Base-by-base conservation (phyloP, 1,284 basidiomycete species). In the Ustilago curta region DNA sequence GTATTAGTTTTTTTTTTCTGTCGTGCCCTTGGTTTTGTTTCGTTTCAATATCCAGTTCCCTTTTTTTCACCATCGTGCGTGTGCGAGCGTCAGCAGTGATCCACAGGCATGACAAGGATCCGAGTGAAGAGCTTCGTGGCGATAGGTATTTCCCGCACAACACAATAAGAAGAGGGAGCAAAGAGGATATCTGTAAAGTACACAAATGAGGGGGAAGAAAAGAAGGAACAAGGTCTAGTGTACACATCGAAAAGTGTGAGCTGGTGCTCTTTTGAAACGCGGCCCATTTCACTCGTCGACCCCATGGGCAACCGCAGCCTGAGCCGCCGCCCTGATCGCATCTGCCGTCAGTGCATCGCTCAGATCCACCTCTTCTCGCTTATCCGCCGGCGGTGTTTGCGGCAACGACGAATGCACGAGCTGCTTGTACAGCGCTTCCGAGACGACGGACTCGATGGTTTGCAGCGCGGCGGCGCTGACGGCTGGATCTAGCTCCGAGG, bases 231-330 rank as follows among this genome's bases (percentile, higher is more conserved):
- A 37, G 14, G 35, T 37, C 35, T 45, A 45, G 43, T 45, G 43
- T 45, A 45, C 43, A 45, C 4, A 44, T 25, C 21, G 21, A 21
- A 23, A 23, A 23, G 16, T 5, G 14, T 23, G 25, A 45, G 23
- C 43, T 27, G 23, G 23, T 25, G 23, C 43, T 45, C 23, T 25
- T 45, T 45, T 21, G 12, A 8, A 8, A n/a, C 31, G n/a, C 35
- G 19, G 25, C 19, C 19, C 31, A 21, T 44, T 12, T 55, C 69
- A 37, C 6, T 42, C 47, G 14, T 29, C 53, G 1, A 65, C 59
- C 12, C 65, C 66, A 9, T 64, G 71, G 6, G 71, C 71, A 1
- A 75, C 56, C 0, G 72, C 72, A 40, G 72, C 72, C 35, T 75
- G 72, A 11, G 72, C 72, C 8, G 72, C 72, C 2, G 68, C 67